Evolutionary conservation across 495 filamentous ascomycete species (phyloP).

Genomic region (Cenococcum geophilum): DNA sequence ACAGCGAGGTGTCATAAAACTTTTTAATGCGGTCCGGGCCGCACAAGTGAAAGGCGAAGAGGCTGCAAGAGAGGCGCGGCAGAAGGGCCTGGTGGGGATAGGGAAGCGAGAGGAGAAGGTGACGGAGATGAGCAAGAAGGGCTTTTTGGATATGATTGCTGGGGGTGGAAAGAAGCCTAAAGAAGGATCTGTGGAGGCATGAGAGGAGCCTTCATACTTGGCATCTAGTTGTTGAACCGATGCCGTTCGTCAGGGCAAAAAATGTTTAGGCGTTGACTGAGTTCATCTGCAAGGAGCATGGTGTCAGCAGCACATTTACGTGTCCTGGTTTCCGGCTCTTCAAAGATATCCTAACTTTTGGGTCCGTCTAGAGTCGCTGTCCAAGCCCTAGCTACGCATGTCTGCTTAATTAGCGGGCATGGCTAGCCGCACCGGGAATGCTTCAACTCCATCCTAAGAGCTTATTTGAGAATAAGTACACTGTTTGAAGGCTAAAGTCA

Average conservation of each 20-base stretch:
- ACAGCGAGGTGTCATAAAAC: slow-evolving; percentile 84
- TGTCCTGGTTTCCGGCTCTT: too few relatives aligned
- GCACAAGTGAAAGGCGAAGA: slow-evolving; percentile 80
- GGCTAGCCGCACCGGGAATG: too few relatives aligned
- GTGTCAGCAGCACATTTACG: too few relatives aligned
- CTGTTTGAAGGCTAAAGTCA: too few relatives aligned
- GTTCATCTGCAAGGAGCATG: too few relatives aligned
- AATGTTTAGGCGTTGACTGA: background rate
- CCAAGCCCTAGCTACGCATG: too few relatives aligned
- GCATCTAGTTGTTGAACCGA: slow-evolving; percentile 1
- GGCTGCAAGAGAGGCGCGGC: slow-evolving; percentile 59
- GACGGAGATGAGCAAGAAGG: slow-evolving; percentile 92
- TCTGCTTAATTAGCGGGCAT: too few relatives aligned
- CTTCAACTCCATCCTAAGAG: too few relatives aligned
- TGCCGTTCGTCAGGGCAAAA: background rate
- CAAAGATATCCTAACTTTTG: too few relatives aligned
- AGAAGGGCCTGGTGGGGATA: slow-evolving; percentile 68
- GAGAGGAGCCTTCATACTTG: background rate
- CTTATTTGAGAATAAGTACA: too few relatives aligned
- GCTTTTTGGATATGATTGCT: slow-evolving; percentile 89
- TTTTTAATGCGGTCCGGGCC: slow-evolving; percentile 91
- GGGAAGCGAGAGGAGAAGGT: slow-evolving; percentile 72
- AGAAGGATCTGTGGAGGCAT: slow-evolving; percentile 25
- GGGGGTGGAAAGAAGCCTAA: slow-evolving; percentile 50
- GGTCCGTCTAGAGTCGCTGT: too few relatives aligned